Evolutionary conservation across 257 asterid species (phyloP).

Genomic region (Solanum infundibuliforme): DNA sequence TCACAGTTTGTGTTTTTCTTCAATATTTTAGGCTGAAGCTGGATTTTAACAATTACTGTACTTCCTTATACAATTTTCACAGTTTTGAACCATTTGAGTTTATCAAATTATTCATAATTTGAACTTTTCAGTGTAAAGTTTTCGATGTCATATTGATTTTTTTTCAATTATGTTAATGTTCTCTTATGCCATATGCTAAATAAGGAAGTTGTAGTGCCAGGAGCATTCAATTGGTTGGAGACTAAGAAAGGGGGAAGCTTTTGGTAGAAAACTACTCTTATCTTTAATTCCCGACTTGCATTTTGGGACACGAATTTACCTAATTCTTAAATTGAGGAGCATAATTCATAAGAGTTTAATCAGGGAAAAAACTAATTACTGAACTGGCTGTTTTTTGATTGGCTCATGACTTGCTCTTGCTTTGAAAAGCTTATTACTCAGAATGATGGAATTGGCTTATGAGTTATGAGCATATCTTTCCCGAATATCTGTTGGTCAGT

Average conservation of each 20-base stretch:
- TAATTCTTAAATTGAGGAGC: not conserved
- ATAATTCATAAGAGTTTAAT: not conserved
- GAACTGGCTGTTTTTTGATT: not conserved
- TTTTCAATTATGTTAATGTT: not conserved
- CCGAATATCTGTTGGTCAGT: not conserved
- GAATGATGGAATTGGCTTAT: not conserved
- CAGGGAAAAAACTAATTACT: not conserved
- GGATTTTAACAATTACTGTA: not conserved
- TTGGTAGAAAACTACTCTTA: not conserved
- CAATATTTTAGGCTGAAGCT: not conserved
- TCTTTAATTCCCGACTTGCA: not conserved
- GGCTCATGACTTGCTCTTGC: not conserved
- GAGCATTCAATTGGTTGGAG: not conserved
- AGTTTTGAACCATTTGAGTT: not conserved
- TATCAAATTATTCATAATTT: not conserved
- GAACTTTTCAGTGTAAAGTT: not conserved
- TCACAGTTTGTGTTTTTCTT: not conserved
- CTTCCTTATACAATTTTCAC: not conserved
- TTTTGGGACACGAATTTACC: not conserved
- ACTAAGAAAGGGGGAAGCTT: not conserved
- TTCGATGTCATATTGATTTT: not conserved
- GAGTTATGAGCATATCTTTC: not conserved
- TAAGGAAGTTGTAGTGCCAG: not conserved
- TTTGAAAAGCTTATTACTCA: not conserved
- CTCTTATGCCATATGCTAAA: not conserved